phyloP scores from a whole-genome alignment of 2,329 filamentous ascomycete species.

The Aureobasidium sp. region DNA sequence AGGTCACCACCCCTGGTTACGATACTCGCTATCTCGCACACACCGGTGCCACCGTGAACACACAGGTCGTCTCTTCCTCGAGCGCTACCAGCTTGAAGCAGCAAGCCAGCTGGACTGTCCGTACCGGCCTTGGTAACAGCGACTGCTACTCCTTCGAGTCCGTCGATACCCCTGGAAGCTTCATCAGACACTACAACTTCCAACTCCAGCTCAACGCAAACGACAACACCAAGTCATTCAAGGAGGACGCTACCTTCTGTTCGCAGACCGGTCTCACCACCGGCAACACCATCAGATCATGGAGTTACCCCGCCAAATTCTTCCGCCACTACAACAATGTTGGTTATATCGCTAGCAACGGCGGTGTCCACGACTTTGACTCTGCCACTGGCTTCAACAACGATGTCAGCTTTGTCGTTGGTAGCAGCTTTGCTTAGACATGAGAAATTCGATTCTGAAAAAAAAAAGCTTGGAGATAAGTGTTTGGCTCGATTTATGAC shows the following conservation, averaged over 20 bases:
- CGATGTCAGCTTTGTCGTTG: conserved; percentile 49
- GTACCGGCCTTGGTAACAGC: conserved; percentile 49
- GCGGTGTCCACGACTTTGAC: conserved; percentile 52
- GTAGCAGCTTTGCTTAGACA: conserved; percentile 39
- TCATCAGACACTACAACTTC: conserved; percentile 51
- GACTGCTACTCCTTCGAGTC: conserved; percentile 58
- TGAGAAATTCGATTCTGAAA: background rate
- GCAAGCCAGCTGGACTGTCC: conserved; percentile 49
- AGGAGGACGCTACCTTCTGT: conserved; percentile 59
- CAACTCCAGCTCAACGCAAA: conserved; percentile 43
- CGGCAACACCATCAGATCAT: conserved; percentile 49
- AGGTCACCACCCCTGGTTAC: conserved; percentile 49
- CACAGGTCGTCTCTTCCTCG: conserved; percentile 48
- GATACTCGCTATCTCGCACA: conserved; percentile 51
- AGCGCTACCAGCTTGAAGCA: conserved; percentile 45
- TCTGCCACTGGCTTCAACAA: conserved; percentile 42
- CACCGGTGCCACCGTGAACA: conserved; percentile 45
- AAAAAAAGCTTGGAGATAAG: background rate
- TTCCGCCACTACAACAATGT: conserved; percentile 48
- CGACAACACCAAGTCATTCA: conserved; percentile 51
- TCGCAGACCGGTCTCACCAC: conserved; percentile 46
- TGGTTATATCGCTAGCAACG: conserved; percentile 47
- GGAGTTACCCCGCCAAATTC: conserved; percentile 55
- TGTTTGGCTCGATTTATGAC: too few relatives aligned
- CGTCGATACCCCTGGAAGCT: conserved; percentile 51